Percentiles rank a stretch among this genome's conserved stretches.
Conservation (phyloP, 75 land plant genomes). For the Chamaecyparis obtusa region DNA sequence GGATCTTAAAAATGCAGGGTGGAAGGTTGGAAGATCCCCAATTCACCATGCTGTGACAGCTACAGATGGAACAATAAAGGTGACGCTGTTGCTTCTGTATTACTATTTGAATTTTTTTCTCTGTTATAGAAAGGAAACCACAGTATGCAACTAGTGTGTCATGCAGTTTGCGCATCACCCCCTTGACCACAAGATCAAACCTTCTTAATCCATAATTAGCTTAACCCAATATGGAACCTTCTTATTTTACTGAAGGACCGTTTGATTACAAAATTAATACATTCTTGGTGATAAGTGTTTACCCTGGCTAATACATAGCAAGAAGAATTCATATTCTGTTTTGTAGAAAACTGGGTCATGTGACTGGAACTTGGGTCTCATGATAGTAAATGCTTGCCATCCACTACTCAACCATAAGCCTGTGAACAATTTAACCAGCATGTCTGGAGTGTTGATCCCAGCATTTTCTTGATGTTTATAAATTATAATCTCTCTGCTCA, state of each 20-base stretch:
- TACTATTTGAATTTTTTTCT: not conserved
- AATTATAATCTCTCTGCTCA: not conserved
- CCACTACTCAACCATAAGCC: not conserved
- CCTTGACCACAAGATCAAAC: not conserved
- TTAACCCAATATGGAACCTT: not conserved
- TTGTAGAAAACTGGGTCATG: not conserved
- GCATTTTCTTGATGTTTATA: not conserved
- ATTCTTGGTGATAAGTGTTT: not conserved
- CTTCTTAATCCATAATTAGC: not conserved
- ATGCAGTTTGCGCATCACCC: not conserved
- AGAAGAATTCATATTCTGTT: not conserved
- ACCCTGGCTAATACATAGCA: not conserved
- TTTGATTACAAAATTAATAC: not conserved
- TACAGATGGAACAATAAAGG: constrained; percentile 97
- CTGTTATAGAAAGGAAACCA: not conserved
- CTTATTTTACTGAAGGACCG: not conserved
- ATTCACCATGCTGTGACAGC: constrained; percentile 66
- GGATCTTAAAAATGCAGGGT: constrained; percentile 63
- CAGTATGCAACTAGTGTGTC: not conserved
- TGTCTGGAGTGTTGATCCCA: not conserved
- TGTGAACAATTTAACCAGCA: not conserved
- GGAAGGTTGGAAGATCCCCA: constrained; percentile 92
- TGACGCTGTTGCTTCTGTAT: constrained; percentile 9
- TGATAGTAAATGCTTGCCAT: not conserved
- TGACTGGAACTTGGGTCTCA: not conserved